phyloP scores from a whole-genome alignment of 192 early-diverging fungal species.

The Mortierella alpina region DNA sequence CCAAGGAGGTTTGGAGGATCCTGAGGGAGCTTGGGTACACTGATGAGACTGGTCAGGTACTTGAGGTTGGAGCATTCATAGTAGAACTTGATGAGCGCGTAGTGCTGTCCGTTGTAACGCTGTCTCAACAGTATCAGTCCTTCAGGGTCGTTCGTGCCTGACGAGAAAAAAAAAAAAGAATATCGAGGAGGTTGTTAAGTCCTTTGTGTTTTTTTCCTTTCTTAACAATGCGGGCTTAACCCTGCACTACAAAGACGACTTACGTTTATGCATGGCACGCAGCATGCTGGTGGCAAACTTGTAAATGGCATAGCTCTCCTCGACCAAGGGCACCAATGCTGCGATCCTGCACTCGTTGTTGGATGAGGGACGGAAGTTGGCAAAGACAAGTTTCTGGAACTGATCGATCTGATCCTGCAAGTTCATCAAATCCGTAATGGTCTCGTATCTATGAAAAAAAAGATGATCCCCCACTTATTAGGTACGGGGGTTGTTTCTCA shows the following conservation, averaged over 20 bases:
- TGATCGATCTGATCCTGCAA: conserved; percentile 92
- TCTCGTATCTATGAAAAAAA: conserved; percentile 80
- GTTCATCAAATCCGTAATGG: conserved; percentile 92
- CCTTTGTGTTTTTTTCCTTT: neutral
- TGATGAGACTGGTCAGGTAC: conserved; percentile 94
- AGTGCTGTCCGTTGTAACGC: conserved; percentile 88
- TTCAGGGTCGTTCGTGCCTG: conserved; percentile 74
- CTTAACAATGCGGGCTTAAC: neutral
- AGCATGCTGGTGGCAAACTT: conserved; percentile 96
- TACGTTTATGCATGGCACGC: conserved; percentile 93
- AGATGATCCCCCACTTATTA: neutral
- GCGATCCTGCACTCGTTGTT: conserved; percentile 97
- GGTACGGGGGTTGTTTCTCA: neutral
- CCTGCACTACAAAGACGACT: neutral
- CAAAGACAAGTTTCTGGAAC: conserved; percentile 92
- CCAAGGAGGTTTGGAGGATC: conserved; percentile 89
- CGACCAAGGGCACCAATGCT: conserved; percentile 95
- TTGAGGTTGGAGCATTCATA: conserved; percentile 87
- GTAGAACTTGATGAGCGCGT: conserved; percentile 91
- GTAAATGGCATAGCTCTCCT: conserved; percentile 96
- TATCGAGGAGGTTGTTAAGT: too few relatives aligned
- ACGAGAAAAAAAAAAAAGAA: neutral
- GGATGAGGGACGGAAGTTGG: conserved; percentile 79
- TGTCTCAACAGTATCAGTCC: conserved; percentile 89
- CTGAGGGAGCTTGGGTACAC: conserved; percentile 84